Evolutionary conservation across 768 basidiomycete species (phyloP), one percentile per base, ranked within the genome.

Genomic region (Trametes maxima): DNA sequence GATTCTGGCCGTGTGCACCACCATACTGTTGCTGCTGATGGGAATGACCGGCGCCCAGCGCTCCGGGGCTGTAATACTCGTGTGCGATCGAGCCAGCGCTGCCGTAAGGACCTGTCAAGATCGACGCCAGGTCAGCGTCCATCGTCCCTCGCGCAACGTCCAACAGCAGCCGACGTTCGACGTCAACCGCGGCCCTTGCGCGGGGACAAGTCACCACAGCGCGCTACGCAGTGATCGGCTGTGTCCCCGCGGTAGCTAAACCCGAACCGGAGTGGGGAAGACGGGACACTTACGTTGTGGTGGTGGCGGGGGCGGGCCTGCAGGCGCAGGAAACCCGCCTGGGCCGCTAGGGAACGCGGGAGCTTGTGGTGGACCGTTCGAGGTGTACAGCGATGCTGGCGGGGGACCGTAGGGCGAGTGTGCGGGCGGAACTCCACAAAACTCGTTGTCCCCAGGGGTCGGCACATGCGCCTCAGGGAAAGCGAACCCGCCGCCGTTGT

Each of bases 201-300:
- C 55, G 36, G 5, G 3, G 47, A 36, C 44, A 33, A 22, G 14
- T 13, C 33, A n/a, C 43, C n/a, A 42, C 3, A n/a, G 25, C 21
- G 28, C 49, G 13, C 28, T 24, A 50, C 36, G 17, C 21, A 14
- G 10, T 46, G 45, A 36, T 51, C 25, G 57, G 43, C 43, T 42
- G 19, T 33, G 44, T 7, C 19, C 46, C 40, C 60, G 40, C 22
- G 33, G 21, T 43, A 16, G 36, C 45, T 36, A 33, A 17, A 48
- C 13, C 37, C 13, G 47, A 8, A 21, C 25, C 21, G 59, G 54
- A 54, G 56, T 33, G 58, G 63, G 39, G 47, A 28, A 28, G 12
- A 25, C 5, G 21, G 25, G 25, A 54, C 56, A 75, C 76, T 65
- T 70, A 82, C 81, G 73, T 59, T 73, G 73, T 22, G 74, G 75